Evolutionary conservation across 148 eudicot genomes (phyloP).

Genomic region (Fagopyrum homotropicum): DNA sequence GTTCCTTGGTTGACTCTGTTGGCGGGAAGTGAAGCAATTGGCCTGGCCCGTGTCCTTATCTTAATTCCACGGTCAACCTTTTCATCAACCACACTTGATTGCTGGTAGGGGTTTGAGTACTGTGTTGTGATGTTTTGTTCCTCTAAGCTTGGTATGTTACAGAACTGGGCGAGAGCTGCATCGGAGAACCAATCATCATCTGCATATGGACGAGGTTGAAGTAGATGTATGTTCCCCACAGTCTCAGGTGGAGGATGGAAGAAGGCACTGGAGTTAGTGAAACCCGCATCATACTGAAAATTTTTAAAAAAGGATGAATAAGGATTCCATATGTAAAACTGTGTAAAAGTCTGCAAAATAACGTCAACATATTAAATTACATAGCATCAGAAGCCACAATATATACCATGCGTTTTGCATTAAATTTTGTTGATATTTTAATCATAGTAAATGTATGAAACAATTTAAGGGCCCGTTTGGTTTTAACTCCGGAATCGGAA

Average conservation of each 20-base stretch:
- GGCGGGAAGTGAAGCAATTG: not conserved
- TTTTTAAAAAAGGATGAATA: not conserved
- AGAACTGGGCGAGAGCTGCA: slow-evolving; percentile 20
- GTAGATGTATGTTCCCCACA: slow-evolving; percentile 8
- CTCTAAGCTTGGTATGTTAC: slow-evolving; percentile 4
- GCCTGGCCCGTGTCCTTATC: slow-evolving; percentile 23
- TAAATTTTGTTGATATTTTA: too few species aligned
- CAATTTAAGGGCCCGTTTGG: too few species aligned
- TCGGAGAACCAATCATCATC: slow-evolving; percentile 12
- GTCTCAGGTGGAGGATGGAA: slow-evolving; percentile 1
- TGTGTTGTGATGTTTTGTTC: not conserved
- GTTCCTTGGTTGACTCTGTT: slow-evolving; percentile 8
- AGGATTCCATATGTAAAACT: not conserved
- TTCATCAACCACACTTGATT: slow-evolving; percentile 14
- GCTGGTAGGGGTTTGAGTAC: slow-evolving; percentile 12
- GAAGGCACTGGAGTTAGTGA: slow-evolving; percentile 8
- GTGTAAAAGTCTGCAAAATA: not conserved
- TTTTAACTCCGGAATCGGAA: too few species aligned
- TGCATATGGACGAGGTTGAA: not conserved
- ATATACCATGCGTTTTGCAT: too few species aligned
- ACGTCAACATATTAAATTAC: not conserved
- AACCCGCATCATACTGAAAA: slow-evolving; percentile 27
- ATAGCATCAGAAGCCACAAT: not conserved
- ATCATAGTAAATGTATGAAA: too few species aligned
- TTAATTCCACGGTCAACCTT: slow-evolving; percentile 32